These are phyloP conservation scores for Gynochthodes officinalis DNA, from an alignment of 257 asterid species.

Conservation along the genomic window DNA sequence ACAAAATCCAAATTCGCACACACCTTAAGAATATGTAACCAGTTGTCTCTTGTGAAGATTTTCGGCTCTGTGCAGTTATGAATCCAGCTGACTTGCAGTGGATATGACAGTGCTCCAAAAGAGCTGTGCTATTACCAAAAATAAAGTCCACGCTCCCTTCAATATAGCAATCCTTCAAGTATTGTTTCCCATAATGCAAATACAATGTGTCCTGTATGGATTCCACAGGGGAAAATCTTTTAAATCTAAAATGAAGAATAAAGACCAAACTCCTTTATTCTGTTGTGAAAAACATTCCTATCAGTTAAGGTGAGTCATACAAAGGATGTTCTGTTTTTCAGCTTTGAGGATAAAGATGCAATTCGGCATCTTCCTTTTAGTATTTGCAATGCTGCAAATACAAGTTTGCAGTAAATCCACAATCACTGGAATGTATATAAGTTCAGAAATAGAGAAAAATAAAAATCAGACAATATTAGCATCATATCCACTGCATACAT, in stretches of 20 bases:
- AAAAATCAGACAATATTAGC: not conserved
- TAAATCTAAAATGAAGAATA: not conserved
- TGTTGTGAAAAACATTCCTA: not conserved
- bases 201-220: constrained; percentile 79
- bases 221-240: not conserved
- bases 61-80: constrained; percentile 90
- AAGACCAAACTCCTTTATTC: not conserved
- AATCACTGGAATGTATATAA: not conserved
- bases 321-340: not conserved
- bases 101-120: constrained; percentile 93
- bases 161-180: constrained; percentile 80
- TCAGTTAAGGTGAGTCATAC: not conserved
- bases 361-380: not conserved
- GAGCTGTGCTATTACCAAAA: constrained; percentile 96
- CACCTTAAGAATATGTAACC: constrained; percentile 91
- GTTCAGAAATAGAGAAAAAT: not conserved
- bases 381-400: not conserved
- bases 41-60: constrained; percentile 90
- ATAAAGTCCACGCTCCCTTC: constrained; percentile 99
- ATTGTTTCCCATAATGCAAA: constrained; percentile 88
- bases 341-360: not conserved
- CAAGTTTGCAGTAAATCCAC: not conserved
- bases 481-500: not conserved
- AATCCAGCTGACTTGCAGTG: constrained; percentile 88
- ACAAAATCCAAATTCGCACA: constrained; percentile 4